phyloP scores from a whole-genome alignment of 2,329 filamentous ascomycete species.

The Tolypocladium capitatum region DNA sequence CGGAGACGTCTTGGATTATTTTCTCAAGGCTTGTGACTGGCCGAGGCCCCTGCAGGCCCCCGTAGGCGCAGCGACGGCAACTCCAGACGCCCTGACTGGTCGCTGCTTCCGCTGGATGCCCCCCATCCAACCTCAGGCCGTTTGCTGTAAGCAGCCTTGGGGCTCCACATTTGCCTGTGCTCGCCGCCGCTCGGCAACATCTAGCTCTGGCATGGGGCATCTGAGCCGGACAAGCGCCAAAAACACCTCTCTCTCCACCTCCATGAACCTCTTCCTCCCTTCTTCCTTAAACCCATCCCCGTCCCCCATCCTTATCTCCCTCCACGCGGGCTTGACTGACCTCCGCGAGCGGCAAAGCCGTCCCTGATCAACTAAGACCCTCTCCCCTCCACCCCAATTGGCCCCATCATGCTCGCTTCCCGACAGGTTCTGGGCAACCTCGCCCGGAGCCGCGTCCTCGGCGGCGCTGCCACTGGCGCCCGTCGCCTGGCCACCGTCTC shows the following conservation, averaged over 20 bases:
- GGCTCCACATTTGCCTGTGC: conserved; percentile 5
- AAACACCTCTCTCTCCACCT: conserved; percentile 16
- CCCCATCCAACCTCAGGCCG: background rate
- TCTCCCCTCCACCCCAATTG: conserved; percentile 20
- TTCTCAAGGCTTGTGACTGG: conserved; percentile 13
- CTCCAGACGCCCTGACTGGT: background rate
- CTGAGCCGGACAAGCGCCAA: conserved; percentile 5
- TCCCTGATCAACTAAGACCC: conserved; percentile 11
- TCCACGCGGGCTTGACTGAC: conserved; percentile 3
- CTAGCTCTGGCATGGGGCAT: conserved; percentile 5
- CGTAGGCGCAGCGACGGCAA: background rate
- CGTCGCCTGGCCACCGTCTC: conserved; percentile 73
- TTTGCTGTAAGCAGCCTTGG: background rate
- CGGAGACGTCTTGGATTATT: conserved; percentile 9
- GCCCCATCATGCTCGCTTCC: conserved; percentile 52
- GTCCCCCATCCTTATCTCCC: conserved; percentile 6
- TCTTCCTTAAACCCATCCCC: conserved; percentile 5
- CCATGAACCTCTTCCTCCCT: conserved; percentile 4
- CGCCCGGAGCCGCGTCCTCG: conserved; percentile 46
- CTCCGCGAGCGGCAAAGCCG: conserved; percentile 9
- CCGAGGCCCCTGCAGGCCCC: background rate
- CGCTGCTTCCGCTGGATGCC: background rate
- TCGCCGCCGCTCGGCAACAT: conserved; percentile 8
- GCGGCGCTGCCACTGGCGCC: conserved; percentile 44
- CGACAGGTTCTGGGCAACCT: conserved; percentile 55